Evolutionary conservation across 495 filamentous ascomycete species (phyloP).

Genomic region (Penicillium macrosclerotiorum): DNA sequence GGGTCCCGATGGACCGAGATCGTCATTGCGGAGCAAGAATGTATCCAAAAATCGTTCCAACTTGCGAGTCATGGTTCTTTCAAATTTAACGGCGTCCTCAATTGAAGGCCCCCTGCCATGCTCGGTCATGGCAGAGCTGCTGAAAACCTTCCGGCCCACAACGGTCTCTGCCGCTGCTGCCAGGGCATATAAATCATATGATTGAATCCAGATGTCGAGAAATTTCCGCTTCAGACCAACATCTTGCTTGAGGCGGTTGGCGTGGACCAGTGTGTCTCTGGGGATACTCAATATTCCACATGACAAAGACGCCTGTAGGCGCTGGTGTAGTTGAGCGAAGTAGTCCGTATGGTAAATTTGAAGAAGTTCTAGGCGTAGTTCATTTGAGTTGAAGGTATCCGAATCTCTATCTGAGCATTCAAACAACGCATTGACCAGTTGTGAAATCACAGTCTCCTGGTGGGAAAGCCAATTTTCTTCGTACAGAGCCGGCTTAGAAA

Average conservation of each 20-base stretch:
- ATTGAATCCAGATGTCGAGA: conserved; percentile 55
- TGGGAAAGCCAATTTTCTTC: conserved; percentile 65
- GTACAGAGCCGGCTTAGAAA: conserved; percentile 56
- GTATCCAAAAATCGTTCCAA: conserved; percentile 54
- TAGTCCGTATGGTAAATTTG: conserved; percentile 53
- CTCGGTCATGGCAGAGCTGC: conserved; percentile 2
- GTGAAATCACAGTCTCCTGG: conserved; percentile 61
- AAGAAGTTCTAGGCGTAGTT: conserved; percentile 46
- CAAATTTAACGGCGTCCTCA: neutral
- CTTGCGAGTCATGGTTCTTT: conserved; percentile 37
- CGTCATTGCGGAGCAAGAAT: conserved; percentile 60
- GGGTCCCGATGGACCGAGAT: conserved; percentile 29
- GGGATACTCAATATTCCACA: conserved; percentile 60
- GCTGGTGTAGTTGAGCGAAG: conserved; percentile 54
- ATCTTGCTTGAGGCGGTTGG: conserved; percentile 53
- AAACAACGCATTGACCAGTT: conserved; percentile 59
- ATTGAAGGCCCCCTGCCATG: neutral
- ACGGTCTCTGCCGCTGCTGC: conserved; percentile 58
- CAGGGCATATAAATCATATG: conserved; percentile 52
- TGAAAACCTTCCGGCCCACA: conserved; percentile 52
- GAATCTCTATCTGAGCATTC: conserved; percentile 23
- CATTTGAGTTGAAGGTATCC: conserved; percentile 23
- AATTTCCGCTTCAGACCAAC: conserved; percentile 58
- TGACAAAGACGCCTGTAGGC: conserved; percentile 61
- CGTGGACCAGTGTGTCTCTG: conserved; percentile 46